Evolutionary conservation across 2,329 filamentous ascomycete species (phyloP).

Genomic region (Botrytis pseudocinerea): DNA sequence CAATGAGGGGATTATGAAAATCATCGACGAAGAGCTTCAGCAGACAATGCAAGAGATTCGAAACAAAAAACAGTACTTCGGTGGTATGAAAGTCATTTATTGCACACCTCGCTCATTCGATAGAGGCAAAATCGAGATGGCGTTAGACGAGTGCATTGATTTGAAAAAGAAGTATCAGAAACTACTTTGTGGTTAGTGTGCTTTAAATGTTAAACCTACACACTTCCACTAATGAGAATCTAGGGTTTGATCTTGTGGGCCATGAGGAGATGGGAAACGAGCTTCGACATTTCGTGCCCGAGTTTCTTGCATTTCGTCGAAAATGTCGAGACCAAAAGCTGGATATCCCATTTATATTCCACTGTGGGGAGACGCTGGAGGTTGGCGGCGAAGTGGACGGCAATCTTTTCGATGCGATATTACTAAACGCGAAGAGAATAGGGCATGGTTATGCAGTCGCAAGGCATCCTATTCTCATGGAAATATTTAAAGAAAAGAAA

Average conservation of each 20-base stretch:
- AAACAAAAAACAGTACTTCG: slow-evolving; percentile 49
- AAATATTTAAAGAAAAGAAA: slow-evolving; percentile 60
- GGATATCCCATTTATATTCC: slow-evolving; percentile 71
- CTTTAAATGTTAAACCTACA: background rate
- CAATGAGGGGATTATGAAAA: slow-evolving; percentile 60
- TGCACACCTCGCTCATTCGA: slow-evolving; percentile 65
- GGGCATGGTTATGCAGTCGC: slow-evolving; percentile 72
- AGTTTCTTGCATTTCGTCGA: slow-evolving; percentile 58
- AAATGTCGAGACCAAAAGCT: slow-evolving; percentile 51
- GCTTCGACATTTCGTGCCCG: slow-evolving; percentile 54
- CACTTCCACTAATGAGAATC: background rate
- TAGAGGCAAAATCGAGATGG: slow-evolving; percentile 48
- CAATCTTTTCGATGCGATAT: slow-evolving; percentile 68
- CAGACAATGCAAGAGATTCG: slow-evolving; percentile 49
- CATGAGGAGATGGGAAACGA: slow-evolving; percentile 65
- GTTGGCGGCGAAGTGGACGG: slow-evolving; percentile 63
- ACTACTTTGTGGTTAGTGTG: slow-evolving; percentile 61
- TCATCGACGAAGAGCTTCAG: slow-evolving; percentile 57
- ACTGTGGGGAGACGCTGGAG: slow-evolving; percentile 74
- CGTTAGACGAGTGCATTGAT: slow-evolving; percentile 61
- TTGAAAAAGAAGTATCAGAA: slow-evolving; percentile 58
- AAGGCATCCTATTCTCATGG: slow-evolving; percentile 65
- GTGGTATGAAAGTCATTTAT: slow-evolving; percentile 70
- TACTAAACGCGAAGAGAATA: slow-evolving; percentile 67
- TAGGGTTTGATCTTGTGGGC: slow-evolving; percentile 70